A percentile compares a stretch with the other conserved stretches of the same genome.
These are phyloP conservation scores for Diphasiastrum complanatum DNA, from an alignment of 83 land plant species.

Conservation along the genomic window DNA sequence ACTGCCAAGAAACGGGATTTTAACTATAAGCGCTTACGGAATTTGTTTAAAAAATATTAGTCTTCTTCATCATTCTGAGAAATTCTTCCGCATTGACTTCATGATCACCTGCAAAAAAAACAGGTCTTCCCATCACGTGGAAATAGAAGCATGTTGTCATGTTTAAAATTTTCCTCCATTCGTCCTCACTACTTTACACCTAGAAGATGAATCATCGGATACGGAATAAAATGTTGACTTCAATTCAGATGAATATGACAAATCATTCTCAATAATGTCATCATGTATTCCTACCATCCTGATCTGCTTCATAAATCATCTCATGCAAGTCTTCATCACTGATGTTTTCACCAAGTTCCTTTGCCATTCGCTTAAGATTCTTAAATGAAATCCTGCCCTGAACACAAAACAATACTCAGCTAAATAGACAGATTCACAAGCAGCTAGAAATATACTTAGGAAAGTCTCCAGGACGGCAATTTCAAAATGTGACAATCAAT, in stretches of 20 bases:
- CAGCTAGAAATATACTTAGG: background rate
- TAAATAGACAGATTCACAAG: background rate
- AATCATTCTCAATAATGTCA: too few species aligned
- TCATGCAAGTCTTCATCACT: constrained; percentile 14
- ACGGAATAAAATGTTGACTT: too few species aligned
- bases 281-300: background rate
- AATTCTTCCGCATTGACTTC: constrained; percentile 1
- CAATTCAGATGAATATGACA: too few species aligned
- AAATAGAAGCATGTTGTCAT: background rate
- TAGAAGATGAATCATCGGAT: background rate
- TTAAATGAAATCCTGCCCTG: constrained; percentile 15
- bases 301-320: constrained; percentile 20
- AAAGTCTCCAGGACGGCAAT: background rate
- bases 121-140: too few species aligned
- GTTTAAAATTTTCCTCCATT: background rate
- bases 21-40: too few species aligned
- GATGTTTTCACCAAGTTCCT: constrained; percentile 1
- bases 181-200: background rate
- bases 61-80: constrained; percentile 1
- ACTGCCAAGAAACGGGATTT: too few species aligned
- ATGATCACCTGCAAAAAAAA: background rate
- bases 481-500: background rate
- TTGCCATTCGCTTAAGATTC: constrained; percentile 2
- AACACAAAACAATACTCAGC: background rate
- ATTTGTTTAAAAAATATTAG: too few species aligned